Percentiles rank a stretch among this genome's conserved stretches.
These are phyloP conservation scores for Heracleum sosnowskyi DNA, from an alignment of 129 eudicot genomes.

Conservation along the genomic window DNA sequence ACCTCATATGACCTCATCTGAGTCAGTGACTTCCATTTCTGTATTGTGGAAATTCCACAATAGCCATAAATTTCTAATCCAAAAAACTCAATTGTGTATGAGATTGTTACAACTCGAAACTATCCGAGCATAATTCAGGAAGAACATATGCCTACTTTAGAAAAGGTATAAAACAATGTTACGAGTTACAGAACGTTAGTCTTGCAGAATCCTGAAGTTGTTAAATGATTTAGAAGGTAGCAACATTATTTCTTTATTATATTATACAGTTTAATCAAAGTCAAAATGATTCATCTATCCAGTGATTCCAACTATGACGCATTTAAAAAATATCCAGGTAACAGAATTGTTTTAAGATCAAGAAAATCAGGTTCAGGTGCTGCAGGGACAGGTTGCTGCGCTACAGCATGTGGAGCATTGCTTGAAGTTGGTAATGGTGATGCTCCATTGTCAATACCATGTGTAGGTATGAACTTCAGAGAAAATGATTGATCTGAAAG, in stretches of 20 bases:
- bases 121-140: background rate
- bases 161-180: background rate
- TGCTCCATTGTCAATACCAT: slow-evolving; percentile 40
- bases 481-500: no score
- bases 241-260: background rate
- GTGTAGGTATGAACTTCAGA: slow-evolving; percentile 24
- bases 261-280: background rate
- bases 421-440: slow-evolving; percentile 46
- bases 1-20: slow-evolving; percentile 66
- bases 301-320: background rate
- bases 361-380: slow-evolving; percentile 83
- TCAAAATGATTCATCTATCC: no score
- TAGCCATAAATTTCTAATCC: background rate
- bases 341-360: slow-evolving; percentile 44
- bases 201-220: background rate
- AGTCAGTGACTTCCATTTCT: slow-evolving; percentile 90
- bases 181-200: background rate
- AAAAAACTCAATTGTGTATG: no score
- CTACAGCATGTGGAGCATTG: slow-evolving; percentile 31
- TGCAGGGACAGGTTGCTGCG: slow-evolving; percentile 35
- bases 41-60: slow-evolving; percentile 16
- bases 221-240: background rate
- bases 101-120: background rate
- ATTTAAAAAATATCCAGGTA: background rate
- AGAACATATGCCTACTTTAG: background rate